These are phyloP conservation scores for Aureobasidium zeae DNA, from an alignment of 2,329 filamentous ascomycete genomes.

Conservation along the genomic window DNA sequence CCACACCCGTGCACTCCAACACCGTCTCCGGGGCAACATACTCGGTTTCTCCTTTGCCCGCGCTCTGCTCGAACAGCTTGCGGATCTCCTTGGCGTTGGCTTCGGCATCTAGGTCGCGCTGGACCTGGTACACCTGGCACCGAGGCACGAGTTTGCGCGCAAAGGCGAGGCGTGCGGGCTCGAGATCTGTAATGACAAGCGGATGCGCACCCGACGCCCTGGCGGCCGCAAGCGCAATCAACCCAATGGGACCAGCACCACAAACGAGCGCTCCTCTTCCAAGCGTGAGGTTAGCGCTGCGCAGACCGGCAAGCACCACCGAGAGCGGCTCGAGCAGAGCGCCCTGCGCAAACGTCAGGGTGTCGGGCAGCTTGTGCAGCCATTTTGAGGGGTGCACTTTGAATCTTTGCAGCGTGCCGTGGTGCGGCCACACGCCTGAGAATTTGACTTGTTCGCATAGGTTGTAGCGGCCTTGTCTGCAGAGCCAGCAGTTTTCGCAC, in stretches of 20 bases:
- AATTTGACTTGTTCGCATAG: constrained; percentile 80
- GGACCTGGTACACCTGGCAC: constrained; percentile 23
- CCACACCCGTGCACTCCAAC: constrained; percentile 30
- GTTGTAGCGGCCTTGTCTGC: constrained; percentile 77
- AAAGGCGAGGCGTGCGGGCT: constrained; percentile 67
- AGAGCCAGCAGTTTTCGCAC: constrained; percentile 51
- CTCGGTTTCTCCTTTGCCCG: constrained; percentile 18
- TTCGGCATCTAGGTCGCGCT: constrained; percentile 19
- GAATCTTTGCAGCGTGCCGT: constrained; percentile 81
- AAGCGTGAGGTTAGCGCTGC: constrained; percentile 27
- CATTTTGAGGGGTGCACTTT: constrained; percentile 75
- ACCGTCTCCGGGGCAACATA: constrained; percentile 22
- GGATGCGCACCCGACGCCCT: constrained; percentile 60
- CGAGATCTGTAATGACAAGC: constrained; percentile 77
- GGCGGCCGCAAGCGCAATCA: constrained; percentile 49
- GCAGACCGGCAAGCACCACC: constrained; percentile 40
- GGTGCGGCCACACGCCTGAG: constrained; percentile 78
- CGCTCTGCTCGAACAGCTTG: constrained; percentile 14
- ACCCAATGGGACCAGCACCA: constrained; percentile 55
- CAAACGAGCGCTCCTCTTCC: constrained; percentile 42
- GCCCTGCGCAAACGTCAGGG: constrained; percentile 70
- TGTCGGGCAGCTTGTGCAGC: constrained; percentile 74
- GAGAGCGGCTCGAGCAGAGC: constrained; percentile 65
- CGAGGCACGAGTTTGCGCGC: constrained; percentile 53
- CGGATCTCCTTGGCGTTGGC: constrained; percentile 23